Evolutionary conservation across 192 early-diverging fungal genomes (phyloP).

Genomic region (Coemansia sp.): DNA sequence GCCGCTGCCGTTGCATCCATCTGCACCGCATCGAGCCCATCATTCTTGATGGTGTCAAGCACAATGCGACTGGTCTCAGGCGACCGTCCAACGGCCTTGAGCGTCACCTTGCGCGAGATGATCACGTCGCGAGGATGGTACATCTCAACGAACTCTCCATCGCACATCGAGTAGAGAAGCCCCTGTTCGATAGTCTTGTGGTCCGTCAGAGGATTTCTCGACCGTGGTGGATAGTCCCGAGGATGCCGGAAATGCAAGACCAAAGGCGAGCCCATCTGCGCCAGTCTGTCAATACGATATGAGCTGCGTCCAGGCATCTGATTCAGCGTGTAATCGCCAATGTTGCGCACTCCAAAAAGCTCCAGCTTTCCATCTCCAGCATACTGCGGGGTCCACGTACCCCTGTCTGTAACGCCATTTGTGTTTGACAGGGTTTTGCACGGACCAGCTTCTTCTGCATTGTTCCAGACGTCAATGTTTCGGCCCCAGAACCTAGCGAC

Average conservation of each 20-base stretch:
- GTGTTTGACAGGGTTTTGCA: slow-evolving; percentile 49
- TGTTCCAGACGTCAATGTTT: slow-evolving; percentile 70
- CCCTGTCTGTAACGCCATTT: slow-evolving; percentile 56
- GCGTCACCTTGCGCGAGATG: slow-evolving; percentile 65
- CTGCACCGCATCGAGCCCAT: slow-evolving; percentile 52
- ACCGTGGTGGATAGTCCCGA: slow-evolving; percentile 42
- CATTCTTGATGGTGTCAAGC: slow-evolving; percentile 55
- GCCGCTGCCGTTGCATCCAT: slow-evolving; percentile 52
- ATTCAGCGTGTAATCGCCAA: slow-evolving; percentile 63
- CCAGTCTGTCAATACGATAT: slow-evolving; percentile 63
- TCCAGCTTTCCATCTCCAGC: slow-evolving; percentile 71
- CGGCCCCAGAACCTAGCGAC: slow-evolving; percentile 73
- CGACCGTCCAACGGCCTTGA: slow-evolving; percentile 62
- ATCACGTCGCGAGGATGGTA: slow-evolving; percentile 60
- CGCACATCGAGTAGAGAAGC: slow-evolving; percentile 70
- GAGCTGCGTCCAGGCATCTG: slow-evolving; percentile 61
- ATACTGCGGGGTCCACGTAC: slow-evolving; percentile 64
- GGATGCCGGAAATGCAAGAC: slow-evolving; percentile 59
- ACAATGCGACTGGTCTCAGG: slow-evolving; percentile 61
- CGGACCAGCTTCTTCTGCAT: slow-evolving; percentile 44
- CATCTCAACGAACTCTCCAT: slow-evolving; percentile 77
- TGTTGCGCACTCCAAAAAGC: slow-evolving; percentile 63
- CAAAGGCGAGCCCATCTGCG: slow-evolving; percentile 64
- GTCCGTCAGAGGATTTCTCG: slow-evolving; percentile 26
- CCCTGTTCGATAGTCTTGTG: slow-evolving; percentile 48